phyloP scores from a whole-genome alignment of 2,329 filamentous ascomycete species.

The Exophiala mesophila region DNA sequence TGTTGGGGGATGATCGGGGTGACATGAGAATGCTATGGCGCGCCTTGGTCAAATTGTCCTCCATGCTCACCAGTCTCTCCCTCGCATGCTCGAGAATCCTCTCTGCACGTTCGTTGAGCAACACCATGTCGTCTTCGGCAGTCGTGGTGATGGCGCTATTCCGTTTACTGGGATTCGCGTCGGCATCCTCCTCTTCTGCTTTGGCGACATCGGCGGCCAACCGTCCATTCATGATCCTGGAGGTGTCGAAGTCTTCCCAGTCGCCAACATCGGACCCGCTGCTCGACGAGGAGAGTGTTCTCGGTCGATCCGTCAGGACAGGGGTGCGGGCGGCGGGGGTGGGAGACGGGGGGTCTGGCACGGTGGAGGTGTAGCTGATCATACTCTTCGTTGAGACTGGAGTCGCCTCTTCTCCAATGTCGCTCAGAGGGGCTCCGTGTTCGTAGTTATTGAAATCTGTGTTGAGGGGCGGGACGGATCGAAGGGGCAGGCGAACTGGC shows the following conservation, averaged over 20 bases:
- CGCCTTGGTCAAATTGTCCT: conserved; percentile 79
- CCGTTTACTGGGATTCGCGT: conserved; percentile 29
- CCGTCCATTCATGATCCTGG: conserved; percentile 23
- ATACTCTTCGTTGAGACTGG: conserved; percentile 20
- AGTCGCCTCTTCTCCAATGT: conserved; percentile 42
- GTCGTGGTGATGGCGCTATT: conserved; percentile 34
- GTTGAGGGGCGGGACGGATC: conserved; percentile 11
- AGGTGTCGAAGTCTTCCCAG: conserved; percentile 28
- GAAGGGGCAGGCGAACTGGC: conserved; percentile 18
- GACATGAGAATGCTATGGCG: conserved; percentile 60
- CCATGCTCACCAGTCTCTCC: conserved; percentile 83
- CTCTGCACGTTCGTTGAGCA: conserved; percentile 77
- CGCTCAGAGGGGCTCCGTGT: conserved; percentile 39
- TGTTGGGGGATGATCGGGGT: conserved; percentile 46
- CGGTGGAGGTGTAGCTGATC: conserved; percentile 4
- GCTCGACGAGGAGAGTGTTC: conserved; percentile 40
- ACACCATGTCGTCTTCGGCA: conserved; percentile 64
- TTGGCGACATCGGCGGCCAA: conserved; percentile 26
- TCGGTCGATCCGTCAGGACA: conserved; percentile 45
- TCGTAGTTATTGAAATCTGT: conserved; percentile 33
- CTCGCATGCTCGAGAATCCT: conserved; percentile 91
- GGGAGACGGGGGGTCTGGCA: conserved; percentile 16
- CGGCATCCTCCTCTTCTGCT: conserved; percentile 25
- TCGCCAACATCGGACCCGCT: conserved; percentile 26
- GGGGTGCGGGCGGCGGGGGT: conserved; percentile 10